Evolutionary conservation across 2,329 filamentous ascomycete genomes (phyloP), one percentile per base, ranked within the genome.

Genomic region (Ceratocystis destructans): DNA sequence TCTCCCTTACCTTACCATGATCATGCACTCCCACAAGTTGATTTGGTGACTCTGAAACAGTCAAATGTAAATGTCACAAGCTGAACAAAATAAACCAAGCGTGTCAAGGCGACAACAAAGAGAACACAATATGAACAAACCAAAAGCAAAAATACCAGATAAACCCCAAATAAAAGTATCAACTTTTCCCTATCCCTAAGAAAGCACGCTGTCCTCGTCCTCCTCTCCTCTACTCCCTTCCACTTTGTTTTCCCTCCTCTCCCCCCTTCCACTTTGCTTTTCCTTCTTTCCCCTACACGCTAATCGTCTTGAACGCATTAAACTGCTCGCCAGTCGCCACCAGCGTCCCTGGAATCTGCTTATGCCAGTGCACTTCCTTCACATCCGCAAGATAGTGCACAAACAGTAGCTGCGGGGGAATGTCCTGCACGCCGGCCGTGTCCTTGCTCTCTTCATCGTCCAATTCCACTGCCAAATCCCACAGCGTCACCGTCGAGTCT

Each of bases 281-380:
- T 46, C 31, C 15, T 1, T 50, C 8, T 17, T 8, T 22, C 25
- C 15, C 25, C 37, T 81, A 92, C 66, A 92, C 88, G 74, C 87
- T 90, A 73, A 93, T 93, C 1, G 89, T 92, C 75, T 88, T 86
- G 77, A 92, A 89, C 62, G 91, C 85, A 73, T 87, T 89, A 76
- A 99, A 96, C 76, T 87, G 87, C 72, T 91, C 88, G 8, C 94
- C 94, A 0, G 94, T 99, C 1, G 90, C 91, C 77, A 97, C 87
- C 69, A 97, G 78, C 44, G 86, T 86, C 37, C 94, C 94, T 0
- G 90, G 89, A 74, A 97, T 96, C 79, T 99, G 94, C 44, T 88
- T 89, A 78, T 97, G 93, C 93, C 94, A 99, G 78, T 99, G 94
- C 46, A 92, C 79, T 77, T 99, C 94, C 83, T 96, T 97, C 66